A percentile compares a stretch with the other conserved stretches of the same genome.
Conservation (phyloP, 148 eudicot genomes). For the Persicaria tinctoria region DNA sequence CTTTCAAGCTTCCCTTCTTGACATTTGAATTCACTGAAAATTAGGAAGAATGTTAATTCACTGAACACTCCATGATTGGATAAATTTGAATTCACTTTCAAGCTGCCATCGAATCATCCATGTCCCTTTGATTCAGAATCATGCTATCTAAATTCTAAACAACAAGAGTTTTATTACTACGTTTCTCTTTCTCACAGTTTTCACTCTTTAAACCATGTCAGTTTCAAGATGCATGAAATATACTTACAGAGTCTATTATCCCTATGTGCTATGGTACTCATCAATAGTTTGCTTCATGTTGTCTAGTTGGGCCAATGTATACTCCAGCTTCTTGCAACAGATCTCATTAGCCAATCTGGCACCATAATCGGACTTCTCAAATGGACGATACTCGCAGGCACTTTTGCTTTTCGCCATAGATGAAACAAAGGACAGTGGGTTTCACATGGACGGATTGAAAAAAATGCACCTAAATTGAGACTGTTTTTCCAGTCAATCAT, state of each 20-base stretch:
- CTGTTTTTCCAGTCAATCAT: too few species aligned
- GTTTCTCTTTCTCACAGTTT: neutral
- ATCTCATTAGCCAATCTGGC: slow-evolving; percentile 84
- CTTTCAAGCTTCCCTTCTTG: too few species aligned
- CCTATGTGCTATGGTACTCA: slow-evolving; percentile 33
- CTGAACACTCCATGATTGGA: neutral
- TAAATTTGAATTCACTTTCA: neutral
- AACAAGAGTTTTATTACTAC: neutral
- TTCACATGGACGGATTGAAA: too few species aligned
- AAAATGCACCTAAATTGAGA: too few species aligned
- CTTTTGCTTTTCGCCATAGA: too few species aligned
- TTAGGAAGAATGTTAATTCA: too few species aligned
- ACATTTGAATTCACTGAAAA: too few species aligned
- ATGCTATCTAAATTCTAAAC: neutral
- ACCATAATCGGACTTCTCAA: slow-evolving; percentile 93
- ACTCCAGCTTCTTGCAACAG: slow-evolving; percentile 75
- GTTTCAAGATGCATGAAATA: neutral
- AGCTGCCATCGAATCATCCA: neutral
- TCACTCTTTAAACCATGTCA: neutral
- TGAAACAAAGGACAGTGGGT: too few species aligned
- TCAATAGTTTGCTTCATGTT: slow-evolving; percentile 63
- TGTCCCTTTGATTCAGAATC: neutral
- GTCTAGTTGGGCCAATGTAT: slow-evolving; percentile 48
- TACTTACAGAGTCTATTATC: neutral
- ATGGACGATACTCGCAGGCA: slow-evolving; percentile 93